Base-by-base conservation (phyloP, 768 basidiomycete species). In the Coprinellus aureogranulatus region DNA sequence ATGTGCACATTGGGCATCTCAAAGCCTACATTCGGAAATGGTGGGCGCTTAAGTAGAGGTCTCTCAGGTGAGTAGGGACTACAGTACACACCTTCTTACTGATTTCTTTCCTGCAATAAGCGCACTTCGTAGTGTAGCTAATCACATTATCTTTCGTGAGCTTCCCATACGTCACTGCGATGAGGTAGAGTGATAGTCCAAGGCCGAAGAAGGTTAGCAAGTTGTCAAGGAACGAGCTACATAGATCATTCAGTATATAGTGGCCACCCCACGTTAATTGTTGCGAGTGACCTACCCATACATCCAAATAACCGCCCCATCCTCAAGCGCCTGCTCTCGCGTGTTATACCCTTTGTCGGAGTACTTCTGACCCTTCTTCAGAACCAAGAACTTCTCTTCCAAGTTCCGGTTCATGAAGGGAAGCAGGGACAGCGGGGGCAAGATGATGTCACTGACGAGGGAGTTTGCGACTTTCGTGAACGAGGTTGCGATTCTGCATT, bases 401-500 rank as follows among this genome's bases (percentile, higher is more conserved):
- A 79, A 64, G 55, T 77, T 79, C 12, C 69, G 66, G n/a, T 70
- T 68, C 64, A 79, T 67, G 62, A 78, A 78, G 2, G 77, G 77
- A 0, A 81, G 67, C 0, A 79, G 63, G 8, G 76, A 75, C 9
- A 79, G 58, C 0, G 73, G 73, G 1, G 78, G 79, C 1, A 79
- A 57, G 1, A 79, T 52, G 37, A 81, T 62, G 58, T 79, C 77
- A 0, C 76, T 73, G 0, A 81, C 77, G 14, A 79, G 62, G 2
- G 77, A 78, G 49, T 73, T 76, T 42, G 78, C 74, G 20, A 78
- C 69, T 1, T 64, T 63, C 0, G 76, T 75, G 65, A 80, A 79
- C 6, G 75, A 67, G 3, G 72, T 59, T n/a, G 77, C 77, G 51
- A 75, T 69, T 54, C 68, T 72, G 48, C 10, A 49, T n/a, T n/a